A percentile compares a stretch with the other conserved stretches of the same genome.
Conservation (phyloP, 148 eudicot genomes). For the Diospyros kaki region DNA sequence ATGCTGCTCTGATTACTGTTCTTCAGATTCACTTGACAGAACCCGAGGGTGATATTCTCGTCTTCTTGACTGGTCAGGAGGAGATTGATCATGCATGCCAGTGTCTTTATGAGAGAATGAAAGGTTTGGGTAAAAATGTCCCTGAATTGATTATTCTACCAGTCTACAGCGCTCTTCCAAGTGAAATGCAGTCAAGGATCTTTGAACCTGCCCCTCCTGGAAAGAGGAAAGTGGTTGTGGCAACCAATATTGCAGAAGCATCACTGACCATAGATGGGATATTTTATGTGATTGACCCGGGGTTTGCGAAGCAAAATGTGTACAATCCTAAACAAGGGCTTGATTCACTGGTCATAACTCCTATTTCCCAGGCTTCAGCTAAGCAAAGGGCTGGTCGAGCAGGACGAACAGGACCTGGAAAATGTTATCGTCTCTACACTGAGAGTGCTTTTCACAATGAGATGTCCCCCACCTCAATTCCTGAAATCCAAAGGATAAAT, state of each 20-base stretch:
- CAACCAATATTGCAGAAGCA: slow-evolving; percentile 97
- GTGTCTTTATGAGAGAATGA: slow-evolving; percentile 86
- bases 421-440: slow-evolving; percentile 88
- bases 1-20: slow-evolving; percentile 76
- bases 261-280: slow-evolving; percentile 93
- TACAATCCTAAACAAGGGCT: slow-evolving; percentile 86
- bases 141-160: slow-evolving; percentile 90
- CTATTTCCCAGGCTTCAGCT: slow-evolving; percentile 89
- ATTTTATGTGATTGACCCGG: slow-evolving; percentile 85
- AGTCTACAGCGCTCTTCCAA: slow-evolving; percentile 91
- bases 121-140: slow-evolving; percentile 72
- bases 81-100: slow-evolving; percentile 95
- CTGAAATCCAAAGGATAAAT: slow-evolving; percentile 89
- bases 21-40: slow-evolving; percentile 81
- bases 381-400: slow-evolving; percentile 93
- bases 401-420: slow-evolving; percentile 95
- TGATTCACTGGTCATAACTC: slow-evolving; percentile 75
- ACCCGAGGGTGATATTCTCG: slow-evolving; percentile 86
- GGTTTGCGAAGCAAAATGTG: slow-evolving; percentile 87
- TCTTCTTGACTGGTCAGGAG: slow-evolving; percentile 93
- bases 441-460: slow-evolving; percentile 92
- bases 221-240: slow-evolving; percentile 92
- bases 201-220: slow-evolving; percentile 95
- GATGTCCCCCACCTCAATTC: slow-evolving; percentile 83
- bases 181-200: slow-evolving; percentile 96